Percentiles rank a stretch among this genome's conserved stretches.
Evolutionary conservation across 331 rosid genomes (phyloP).

Genomic region (Ulmus americana): DNA sequence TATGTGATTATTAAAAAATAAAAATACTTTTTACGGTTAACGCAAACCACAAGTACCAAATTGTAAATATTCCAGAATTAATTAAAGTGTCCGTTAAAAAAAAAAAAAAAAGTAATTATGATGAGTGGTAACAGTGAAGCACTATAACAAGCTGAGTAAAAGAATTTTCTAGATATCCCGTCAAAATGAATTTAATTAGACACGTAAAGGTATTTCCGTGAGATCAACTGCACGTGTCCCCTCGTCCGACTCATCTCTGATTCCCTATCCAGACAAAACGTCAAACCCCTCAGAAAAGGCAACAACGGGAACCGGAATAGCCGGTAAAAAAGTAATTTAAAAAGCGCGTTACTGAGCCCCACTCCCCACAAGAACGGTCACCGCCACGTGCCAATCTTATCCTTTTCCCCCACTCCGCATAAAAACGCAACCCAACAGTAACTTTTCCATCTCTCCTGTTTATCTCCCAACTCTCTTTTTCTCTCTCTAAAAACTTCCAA

Average conservation of each 20-base stretch:
- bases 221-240: neutral
- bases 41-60: too few relatives aligned
- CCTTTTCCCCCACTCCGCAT: constrained; percentile 17
- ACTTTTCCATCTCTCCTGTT: neutral
- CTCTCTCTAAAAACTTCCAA: neutral
- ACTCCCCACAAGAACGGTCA: neutral
- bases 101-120: too few relatives aligned
- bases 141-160: too few relatives aligned
- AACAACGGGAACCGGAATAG: constrained; percentile 21
- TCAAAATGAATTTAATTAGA: too few relatives aligned
- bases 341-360: constrained; percentile 31
- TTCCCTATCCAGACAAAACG: neutral
- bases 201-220: constrained; percentile 4
- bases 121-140: too few relatives aligned
- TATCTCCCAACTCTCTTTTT: neutral
- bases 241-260: neutral
- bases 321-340: constrained; percentile 30
- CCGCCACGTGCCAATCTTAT: constrained; percentile 58
- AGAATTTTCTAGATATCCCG: too few relatives aligned
- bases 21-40: too few relatives aligned
- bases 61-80: too few relatives aligned
- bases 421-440: constrained; percentile 5
- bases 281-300: neutral
- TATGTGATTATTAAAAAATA: too few relatives aligned
- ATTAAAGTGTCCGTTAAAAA: too few relatives aligned